Base-by-base conservation (phyloP, 2,329 filamentous ascomycete species). In the Plenodomus biglobosus region DNA sequence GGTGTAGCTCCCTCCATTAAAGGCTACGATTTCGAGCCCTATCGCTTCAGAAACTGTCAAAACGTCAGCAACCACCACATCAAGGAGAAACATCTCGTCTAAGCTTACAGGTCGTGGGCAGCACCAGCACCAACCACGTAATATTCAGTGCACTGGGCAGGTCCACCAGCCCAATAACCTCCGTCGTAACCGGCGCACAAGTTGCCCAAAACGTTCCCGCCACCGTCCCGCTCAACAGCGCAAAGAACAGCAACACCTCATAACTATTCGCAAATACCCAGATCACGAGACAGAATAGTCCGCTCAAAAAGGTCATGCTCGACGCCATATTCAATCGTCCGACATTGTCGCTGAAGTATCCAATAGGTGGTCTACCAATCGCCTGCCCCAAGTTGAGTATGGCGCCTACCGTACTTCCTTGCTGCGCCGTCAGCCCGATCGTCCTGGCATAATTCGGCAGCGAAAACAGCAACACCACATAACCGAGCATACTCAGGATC, bases 391-490 rank as follows among this genome's bases (percentile, higher is more conserved):
- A 64, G 65, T 90, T 92, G 59, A 92, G 79, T 32, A 91, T 71
- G 3, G 88, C 88, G n/a, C 83, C 85, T 38, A 90, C 78, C 15
- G 90, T 76, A 0, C 85, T 84, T 6, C 86, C 88, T 62, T 92
- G 84, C 4, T 80, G 77, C 1, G 86, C 76, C 1, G 78, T 77
- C 22, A 91, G 79, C 1, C 88, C 88, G 37, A 91, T 81, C 3
- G 78, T 79, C 46, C 81, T 78, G 32, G 85, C 85, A 63, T 90
- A 92, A 65, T 86, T 88, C 13, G 88, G 84, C 38, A 92, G 73
- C 10, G 83, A 87, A 70, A 91, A 92, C 38, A 91, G 79, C n/a
- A 91, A 77, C 3, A 90, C 85, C 20, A 88, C 79, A 60, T 92
- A 92, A 4, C 80, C 87, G 13, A 92, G 73, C 73, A 92, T 83